Evolutionary conservation across 23 red algal genomes (phyloP).

Genomic region (Gracilariopsis chorda): DNA sequence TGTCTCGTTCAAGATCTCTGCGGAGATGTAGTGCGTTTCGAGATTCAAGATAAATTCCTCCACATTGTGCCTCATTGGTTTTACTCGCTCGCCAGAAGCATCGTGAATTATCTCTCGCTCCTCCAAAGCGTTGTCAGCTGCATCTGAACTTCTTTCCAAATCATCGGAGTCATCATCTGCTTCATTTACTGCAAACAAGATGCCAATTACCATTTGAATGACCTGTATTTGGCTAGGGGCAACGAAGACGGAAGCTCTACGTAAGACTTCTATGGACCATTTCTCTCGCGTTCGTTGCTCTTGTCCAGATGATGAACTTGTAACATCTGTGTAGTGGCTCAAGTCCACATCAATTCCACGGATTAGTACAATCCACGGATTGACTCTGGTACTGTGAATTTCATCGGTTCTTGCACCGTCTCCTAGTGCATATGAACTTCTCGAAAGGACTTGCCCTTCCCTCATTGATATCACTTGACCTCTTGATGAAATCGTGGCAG

Average conservation of each 20-base stretch:
- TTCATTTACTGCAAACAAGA: not conserved
- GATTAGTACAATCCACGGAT: constrained; percentile 31
- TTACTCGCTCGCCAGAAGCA: not conserved
- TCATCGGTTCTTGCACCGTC: not conserved
- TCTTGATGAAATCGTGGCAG: not conserved
- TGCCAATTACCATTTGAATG: not conserved
- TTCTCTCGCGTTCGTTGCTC: not conserved
- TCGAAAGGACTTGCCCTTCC: constrained; percentile 2
- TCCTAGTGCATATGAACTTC: not conserved
- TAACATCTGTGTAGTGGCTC: not conserved
- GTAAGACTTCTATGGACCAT: constrained; percentile 19
- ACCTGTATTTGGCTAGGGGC: constrained; percentile 30
- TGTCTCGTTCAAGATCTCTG: constrained; percentile 25
- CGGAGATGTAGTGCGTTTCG: constrained; percentile 43
- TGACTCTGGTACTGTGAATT: not conserved
- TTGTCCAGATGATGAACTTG: not conserved
- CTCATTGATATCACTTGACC: constrained; percentile 10
- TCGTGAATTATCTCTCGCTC: not conserved
- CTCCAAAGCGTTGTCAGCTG: not conserved
- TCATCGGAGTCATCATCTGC: not conserved
- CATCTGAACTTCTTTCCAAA: not conserved
- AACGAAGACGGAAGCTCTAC: constrained; percentile 20
- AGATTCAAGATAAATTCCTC: constrained; percentile 14
- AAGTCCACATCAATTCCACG: constrained; percentile 45
- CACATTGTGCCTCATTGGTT: not conserved